A percentile compares a stretch with the other conserved stretches of the same genome.
Evolutionary conservation across 2,329 filamentous ascomycete genomes (phyloP).

Genomic region (Fusarium veterinarium): DNA sequence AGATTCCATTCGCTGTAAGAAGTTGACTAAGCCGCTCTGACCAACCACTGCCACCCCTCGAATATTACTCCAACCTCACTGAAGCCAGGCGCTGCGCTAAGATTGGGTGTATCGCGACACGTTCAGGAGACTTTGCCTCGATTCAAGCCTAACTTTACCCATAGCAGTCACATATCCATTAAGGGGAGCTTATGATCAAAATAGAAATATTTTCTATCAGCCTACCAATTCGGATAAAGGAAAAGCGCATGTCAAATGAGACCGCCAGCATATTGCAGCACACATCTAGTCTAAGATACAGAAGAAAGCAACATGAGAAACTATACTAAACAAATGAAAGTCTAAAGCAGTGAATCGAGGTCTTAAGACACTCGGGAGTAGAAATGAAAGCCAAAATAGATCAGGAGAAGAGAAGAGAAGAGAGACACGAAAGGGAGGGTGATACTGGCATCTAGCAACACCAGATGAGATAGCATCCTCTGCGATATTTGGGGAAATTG

Average conservation of each 20-base stretch:
- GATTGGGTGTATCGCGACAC: slow-evolving; percentile 6
- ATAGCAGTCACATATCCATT: neutral
- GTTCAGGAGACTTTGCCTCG: neutral
- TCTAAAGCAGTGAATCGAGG: neutral
- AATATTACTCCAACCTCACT: slow-evolving; percentile 1
- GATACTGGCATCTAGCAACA: neutral
- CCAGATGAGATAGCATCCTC: neutral
- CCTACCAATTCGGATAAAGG: neutral
- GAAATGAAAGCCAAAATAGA: neutral
- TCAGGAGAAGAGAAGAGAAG: neutral
- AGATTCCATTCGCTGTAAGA: neutral
- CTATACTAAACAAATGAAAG: neutral
- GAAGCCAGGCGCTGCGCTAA: neutral
- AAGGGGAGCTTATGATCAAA: neutral
- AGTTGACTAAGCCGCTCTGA: neutral
- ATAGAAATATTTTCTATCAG: neutral
- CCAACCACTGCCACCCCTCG: neutral
- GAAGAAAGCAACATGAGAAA: neutral
- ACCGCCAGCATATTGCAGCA: neutral
- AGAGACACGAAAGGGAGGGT: neutral
- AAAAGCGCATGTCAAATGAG: neutral
- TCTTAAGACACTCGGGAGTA: neutral
- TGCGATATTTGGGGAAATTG: neutral
- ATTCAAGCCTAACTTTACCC: neutral
- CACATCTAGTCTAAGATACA: neutral